Conservation (phyloP, 1,284 basidiomycete species). For the Rhodotorula sp. region DNA sequence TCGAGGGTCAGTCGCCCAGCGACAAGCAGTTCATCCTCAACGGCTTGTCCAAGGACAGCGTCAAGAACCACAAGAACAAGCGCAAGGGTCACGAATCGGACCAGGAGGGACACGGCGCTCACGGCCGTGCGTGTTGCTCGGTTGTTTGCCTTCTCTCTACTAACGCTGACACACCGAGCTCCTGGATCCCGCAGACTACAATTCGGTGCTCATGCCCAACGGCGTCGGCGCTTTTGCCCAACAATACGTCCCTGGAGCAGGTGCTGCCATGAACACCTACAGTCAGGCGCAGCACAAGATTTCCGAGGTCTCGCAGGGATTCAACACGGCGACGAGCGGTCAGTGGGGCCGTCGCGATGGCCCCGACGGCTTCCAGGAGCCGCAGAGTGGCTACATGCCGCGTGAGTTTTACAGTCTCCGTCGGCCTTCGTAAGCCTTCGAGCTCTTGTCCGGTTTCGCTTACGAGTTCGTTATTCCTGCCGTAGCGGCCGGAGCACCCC, state of each 20-base stretch:
- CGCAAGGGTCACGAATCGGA: slow-evolving; percentile 43
- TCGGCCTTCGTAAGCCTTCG: too few species aligned
- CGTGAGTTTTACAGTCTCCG: not conserved
- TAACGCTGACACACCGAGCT: not conserved
- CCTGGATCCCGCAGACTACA: slow-evolving; percentile 14
- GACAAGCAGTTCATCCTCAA: slow-evolving; percentile 46
- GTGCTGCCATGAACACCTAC: slow-evolving; percentile 24
- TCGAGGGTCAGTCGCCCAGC: slow-evolving; percentile 51
- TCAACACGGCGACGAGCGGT: slow-evolving; percentile 17
- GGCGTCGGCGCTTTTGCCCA: slow-evolving; percentile 34
- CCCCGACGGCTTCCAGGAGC: slow-evolving; percentile 7
- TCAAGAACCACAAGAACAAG: slow-evolving; percentile 46
- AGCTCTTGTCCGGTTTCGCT: not conserved
- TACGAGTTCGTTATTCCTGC: not conserved
- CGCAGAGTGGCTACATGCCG: slow-evolving; percentile 15
- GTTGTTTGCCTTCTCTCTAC: too few species aligned
- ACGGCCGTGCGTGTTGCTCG: slow-evolving; percentile 12
- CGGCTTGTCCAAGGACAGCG: slow-evolving; percentile 46
- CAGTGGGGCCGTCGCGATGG: not conserved
- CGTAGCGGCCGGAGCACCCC: slow-evolving; percentile 13
- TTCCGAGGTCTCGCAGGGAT: not conserved
- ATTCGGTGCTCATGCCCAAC: slow-evolving; percentile 35
- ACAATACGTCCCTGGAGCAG: slow-evolving; percentile 36
- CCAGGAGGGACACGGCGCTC: slow-evolving; percentile 38
- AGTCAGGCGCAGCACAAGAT: slow-evolving; percentile 26